These are phyloP conservation scores for Apiotrichum montevideense DNA, from an alignment of 1,284 basidiomycete species.

Conservation along the genomic window DNA sequence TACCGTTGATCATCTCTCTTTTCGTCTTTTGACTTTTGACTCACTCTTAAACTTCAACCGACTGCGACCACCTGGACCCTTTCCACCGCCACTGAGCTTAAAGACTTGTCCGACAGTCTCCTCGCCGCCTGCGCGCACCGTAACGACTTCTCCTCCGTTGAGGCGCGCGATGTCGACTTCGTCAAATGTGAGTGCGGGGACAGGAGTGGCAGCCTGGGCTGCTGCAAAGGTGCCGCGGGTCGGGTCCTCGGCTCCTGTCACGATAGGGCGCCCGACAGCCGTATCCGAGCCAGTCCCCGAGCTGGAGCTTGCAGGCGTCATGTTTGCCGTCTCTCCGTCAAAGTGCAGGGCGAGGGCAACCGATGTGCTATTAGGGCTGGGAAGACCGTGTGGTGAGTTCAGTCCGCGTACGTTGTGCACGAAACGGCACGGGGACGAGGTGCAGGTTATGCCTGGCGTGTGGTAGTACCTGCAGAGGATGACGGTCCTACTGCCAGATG, in stretches of 20 bases:
- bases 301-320: not conserved
- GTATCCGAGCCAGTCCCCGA: not conserved
- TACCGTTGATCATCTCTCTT: too few species aligned
- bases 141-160: conserved; percentile 21
- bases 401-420: conserved; percentile 34
- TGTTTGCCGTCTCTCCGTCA: not conserved
- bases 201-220: conserved; percentile 23
- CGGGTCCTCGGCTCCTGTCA: conserved; percentile 10
- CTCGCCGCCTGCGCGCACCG: conserved; percentile 29
- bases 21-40: conserved; percentile 10
- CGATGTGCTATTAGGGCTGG: not conserved
- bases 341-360: not conserved
- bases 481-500: conserved; percentile 9
- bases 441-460: conserved; percentile 44
- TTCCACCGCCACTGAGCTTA: conserved; percentile 45
- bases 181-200: conserved; percentile 4
- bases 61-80: conserved; percentile 40
- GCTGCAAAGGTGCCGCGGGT: conserved; percentile 36
- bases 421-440: conserved; percentile 47
- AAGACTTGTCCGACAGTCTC: conserved; percentile 36
- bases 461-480: conserved; percentile 48
- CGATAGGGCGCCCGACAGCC: not conserved
- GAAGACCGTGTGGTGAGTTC: not conserved
- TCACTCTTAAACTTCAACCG: conserved; percentile 43
- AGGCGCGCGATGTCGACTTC: conserved; percentile 6